phyloP scores from a whole-genome alignment of 208 protist species.

The Crithidia expoeki region DNA sequence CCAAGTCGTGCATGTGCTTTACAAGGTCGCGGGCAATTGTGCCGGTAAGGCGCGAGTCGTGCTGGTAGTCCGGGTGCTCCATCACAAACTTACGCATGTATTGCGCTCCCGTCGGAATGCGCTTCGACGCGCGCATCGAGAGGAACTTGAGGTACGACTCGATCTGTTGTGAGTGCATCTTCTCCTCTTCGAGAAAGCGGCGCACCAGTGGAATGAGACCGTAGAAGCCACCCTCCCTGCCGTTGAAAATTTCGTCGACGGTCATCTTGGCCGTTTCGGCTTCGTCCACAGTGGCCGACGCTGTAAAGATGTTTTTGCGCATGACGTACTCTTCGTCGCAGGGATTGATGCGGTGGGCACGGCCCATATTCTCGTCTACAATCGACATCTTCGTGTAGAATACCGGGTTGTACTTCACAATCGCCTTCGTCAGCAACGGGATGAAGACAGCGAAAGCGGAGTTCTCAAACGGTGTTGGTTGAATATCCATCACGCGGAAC shows the following conservation, averaged over 20 bases:
- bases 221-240: slow-evolving; percentile 80
- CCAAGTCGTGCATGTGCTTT: slow-evolving; percentile 67
- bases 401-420: slow-evolving; percentile 94
- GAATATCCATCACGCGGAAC: slow-evolving; percentile 96
- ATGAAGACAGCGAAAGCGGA: slow-evolving; percentile 97
- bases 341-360: slow-evolving; percentile 92
- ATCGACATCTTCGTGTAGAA: slow-evolving; percentile 97
- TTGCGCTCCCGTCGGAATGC: slow-evolving; percentile 92
- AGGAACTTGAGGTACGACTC: slow-evolving; percentile 93
- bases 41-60: slow-evolving; percentile 94
- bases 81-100: slow-evolving; percentile 95
- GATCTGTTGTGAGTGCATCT: slow-evolving; percentile 60
- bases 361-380: slow-evolving; percentile 98
- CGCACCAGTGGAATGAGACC: slow-evolving; percentile 94
- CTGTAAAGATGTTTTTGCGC: slow-evolving; percentile 90
- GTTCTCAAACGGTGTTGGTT: slow-evolving; percentile 99
- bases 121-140: slow-evolving; percentile 91
- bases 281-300: slow-evolving; percentile 41
- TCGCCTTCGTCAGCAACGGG: slow-evolving; percentile 93
- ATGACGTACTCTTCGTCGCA: slow-evolving; percentile 94
- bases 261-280: slow-evolving; percentile 84
- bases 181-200: slow-evolving; percentile 86
- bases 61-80: slow-evolving; percentile 94
- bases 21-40: slow-evolving; percentile 92
- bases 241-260: slow-evolving; percentile 97